These are phyloP conservation scores for Fusarium gaditjirri DNA, from an alignment of 2,329 filamentous ascomycete species.

Conservation along the genomic window DNA sequence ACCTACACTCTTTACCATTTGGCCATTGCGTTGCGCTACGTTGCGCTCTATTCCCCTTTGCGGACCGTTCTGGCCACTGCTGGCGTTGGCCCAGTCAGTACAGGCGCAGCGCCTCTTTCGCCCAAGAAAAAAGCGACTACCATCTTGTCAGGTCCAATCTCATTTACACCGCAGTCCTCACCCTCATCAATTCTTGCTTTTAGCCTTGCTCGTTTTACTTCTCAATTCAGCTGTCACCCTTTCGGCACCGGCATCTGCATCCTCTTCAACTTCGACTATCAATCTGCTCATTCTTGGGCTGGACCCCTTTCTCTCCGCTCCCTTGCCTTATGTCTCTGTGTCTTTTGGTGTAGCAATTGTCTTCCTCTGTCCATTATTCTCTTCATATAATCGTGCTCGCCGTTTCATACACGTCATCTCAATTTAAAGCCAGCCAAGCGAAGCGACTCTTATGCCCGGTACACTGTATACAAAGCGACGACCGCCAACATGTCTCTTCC, in stretches of 20 bases:
- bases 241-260: neutral
- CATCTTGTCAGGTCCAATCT: conserved; percentile 8
- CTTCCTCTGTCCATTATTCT: conserved; percentile 1
- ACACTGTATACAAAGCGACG: conserved; percentile 32
- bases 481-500: conserved; percentile 57
- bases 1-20: neutral
- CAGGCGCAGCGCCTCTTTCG: conserved; percentile 25
- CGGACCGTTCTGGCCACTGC: conserved; percentile 36
- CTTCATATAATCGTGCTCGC: conserved; percentile 11
- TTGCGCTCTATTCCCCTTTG: conserved; percentile 14
- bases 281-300: conserved; percentile 38
- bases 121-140: conserved; percentile 6
- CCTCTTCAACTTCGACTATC: conserved; percentile 12
- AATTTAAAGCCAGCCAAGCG: conserved; percentile 5
- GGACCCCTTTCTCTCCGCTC: conserved; percentile 32
- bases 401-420: neutral
- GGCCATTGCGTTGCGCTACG: conserved; percentile 12
- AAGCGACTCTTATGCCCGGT: conserved; percentile 38
- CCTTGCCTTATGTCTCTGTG: conserved; percentile 28
- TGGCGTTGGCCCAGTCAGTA: conserved; percentile 35
- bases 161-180: conserved; percentile 34
- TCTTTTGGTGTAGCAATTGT: conserved; percentile 18
- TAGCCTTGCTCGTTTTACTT: conserved; percentile 13
- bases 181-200: conserved; percentile 10
- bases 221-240: neutral